Conservation (phyloP, 1,284 basidiomycete genomes). For the Cystobasidium sp. region DNA sequence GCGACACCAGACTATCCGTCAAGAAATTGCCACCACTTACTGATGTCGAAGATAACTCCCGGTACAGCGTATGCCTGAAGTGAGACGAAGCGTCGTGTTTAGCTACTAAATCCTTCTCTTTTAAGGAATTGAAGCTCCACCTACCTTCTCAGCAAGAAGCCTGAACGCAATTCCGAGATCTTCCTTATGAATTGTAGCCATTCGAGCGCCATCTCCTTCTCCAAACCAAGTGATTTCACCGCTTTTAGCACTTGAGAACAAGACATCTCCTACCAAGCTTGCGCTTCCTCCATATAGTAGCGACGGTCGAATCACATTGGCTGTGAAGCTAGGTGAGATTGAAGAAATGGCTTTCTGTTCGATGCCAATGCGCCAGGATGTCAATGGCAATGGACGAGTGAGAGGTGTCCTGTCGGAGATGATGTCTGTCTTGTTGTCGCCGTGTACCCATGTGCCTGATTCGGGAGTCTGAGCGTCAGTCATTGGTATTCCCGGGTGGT, state of each 20-base stretch:
- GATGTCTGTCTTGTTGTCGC: slow-evolving; percentile 54
- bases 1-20: too few species aligned
- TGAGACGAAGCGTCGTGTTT: not conserved
- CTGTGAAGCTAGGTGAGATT: slow-evolving; percentile 57
- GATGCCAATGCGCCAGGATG: slow-evolving; percentile 53
- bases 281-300: slow-evolving; percentile 63
- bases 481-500: not conserved
- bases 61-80: slow-evolving; percentile 53
- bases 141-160: slow-evolving; percentile 59
- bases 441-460: slow-evolving; percentile 61
- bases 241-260: slow-evolving; percentile 59
- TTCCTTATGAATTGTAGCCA: slow-evolving; percentile 62
- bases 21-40: not conserved
- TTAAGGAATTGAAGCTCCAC: slow-evolving; percentile 18
- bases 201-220: slow-evolving; percentile 58
- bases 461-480: not conserved
- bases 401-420: slow-evolving; percentile 39
- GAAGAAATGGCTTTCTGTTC: slow-evolving; percentile 52
- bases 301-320: slow-evolving; percentile 63
- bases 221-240: slow-evolving; percentile 60
- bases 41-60: slow-evolving; percentile 62
- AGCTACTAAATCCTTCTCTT: not conserved
- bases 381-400: slow-evolving; percentile 43
- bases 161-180: slow-evolving; percentile 64
- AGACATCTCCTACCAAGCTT: slow-evolving; percentile 56